Conservation (phyloP, 768 basidiomycete genomes). For the Pleurotus giganteus region DNA sequence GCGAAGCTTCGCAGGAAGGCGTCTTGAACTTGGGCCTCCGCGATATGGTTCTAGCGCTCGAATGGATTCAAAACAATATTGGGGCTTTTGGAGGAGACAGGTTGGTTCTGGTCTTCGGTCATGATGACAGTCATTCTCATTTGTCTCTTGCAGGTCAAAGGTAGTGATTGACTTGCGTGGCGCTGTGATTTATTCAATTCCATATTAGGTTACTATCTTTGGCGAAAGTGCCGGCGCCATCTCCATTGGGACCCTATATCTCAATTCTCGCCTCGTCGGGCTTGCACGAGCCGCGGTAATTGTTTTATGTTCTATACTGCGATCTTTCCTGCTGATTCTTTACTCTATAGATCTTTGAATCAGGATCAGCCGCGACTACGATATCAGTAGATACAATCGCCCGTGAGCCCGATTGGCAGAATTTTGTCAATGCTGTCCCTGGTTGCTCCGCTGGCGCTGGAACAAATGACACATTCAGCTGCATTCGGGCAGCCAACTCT, state of each 20-base stretch:
- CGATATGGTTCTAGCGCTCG: conserved; percentile 42
- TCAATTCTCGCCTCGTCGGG: conserved; percentile 29
- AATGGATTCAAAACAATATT: conserved; percentile 63
- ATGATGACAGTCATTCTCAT: not conserved
- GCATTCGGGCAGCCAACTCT: conserved; percentile 19
- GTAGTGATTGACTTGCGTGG: not conserved
- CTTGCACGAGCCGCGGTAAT: conserved; percentile 32
- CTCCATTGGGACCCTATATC: conserved; percentile 35
- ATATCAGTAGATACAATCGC: conserved; percentile 24
- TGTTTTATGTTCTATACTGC: not conserved
- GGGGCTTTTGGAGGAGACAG: conserved; percentile 56
- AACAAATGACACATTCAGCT: conserved; percentile 32
- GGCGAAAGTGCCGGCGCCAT: conserved; percentile 60
- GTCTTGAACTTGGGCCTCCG: conserved; percentile 45
- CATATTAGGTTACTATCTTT: conserved; percentile 43
- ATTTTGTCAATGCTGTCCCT: conserved; percentile 34
- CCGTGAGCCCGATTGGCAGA: conserved; percentile 33
- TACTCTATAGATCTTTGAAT: conserved; percentile 39
- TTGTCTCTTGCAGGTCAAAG: not conserved
- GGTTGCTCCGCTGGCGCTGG: conserved; percentile 26
- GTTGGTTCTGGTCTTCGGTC: not conserved
- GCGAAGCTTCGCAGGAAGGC: conserved; percentile 33
- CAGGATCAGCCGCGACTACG: conserved; percentile 31
- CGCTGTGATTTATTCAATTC: not conserved
- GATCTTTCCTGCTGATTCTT: not conserved